Base-by-base conservation (phyloP, 1,284 basidiomycete species). In the Thecaphora thlaspeos region DNA sequence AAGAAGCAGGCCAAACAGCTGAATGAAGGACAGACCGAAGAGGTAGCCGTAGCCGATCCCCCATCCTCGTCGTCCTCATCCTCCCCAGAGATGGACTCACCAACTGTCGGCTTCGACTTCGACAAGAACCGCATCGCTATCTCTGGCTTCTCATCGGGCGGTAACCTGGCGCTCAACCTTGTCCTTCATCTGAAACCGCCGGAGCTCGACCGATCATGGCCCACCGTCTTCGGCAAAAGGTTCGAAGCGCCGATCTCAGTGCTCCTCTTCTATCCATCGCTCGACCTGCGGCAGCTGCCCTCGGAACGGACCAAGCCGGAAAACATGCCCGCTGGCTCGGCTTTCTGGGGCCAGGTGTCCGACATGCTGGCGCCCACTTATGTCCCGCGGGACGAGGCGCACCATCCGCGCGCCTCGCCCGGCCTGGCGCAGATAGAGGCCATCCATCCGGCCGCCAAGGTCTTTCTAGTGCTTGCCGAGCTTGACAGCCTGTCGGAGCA, bases 141-240 rank as follows among this genome's bases (percentile, higher is more conserved):
- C 32, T 68, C 65, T 14, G 74, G 74, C 24, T 71, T 71, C 52
- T 68, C 64, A 43, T 71, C 72, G 0, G 74, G 74, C 18, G 74
- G 66, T 19, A 74, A 74, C 26, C 60, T 76, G 21, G 71, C 71
- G 0, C 51, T 76, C 48, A 65, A 65, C 36, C 49, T 65, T 1
- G 62, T 55, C 1, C 58, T 65, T 8, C 58, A 65, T 49, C 56
- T 65, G 43, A 37, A 51, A 22, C 62, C 62, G 5, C 62, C 62
- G 1, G 55, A 65, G 38, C 58, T 65, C 26, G 48, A 54, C 7
- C 42, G 5, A 0, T 51, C 57, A 36, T 65, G 62, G 62, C 62
- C 62, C 1, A 45, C 47, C 41, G 49, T 45, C 8, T 65, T 61
- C 18, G 51, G 54, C 4, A 40, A 24, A 14, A 28, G 61, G 9